These are phyloP conservation scores for Rhytidiadelphus loreus DNA, from an alignment of 225 moss, liverwort and hornwort species.

Conservation along the genomic window DNA sequence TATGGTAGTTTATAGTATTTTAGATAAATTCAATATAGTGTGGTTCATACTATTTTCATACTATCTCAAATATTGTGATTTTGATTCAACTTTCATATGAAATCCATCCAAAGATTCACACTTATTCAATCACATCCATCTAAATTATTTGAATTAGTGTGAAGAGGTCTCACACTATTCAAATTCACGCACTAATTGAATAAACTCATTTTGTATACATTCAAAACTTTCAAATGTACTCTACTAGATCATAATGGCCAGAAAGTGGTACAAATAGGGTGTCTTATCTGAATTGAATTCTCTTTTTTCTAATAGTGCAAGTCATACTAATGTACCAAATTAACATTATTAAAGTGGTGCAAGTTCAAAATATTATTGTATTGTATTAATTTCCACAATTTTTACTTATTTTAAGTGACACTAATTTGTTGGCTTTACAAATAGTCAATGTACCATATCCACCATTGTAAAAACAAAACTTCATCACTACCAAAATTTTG, in stretches of 20 bases:
- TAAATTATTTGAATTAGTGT: not conserved
- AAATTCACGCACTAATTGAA: not conserved
- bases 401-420: not conserved
- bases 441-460: not conserved
- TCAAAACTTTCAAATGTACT: not conserved
- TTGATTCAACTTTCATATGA: not conserved
- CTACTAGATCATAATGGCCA: not conserved
- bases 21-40: not conserved
- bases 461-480: not conserved
- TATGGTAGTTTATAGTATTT: not conserved
- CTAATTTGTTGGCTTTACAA: not conserved
- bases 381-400: not conserved
- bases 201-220: not conserved
- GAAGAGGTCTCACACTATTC: not conserved
- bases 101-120: not conserved
- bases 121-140: not conserved
- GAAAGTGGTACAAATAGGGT: not conserved
- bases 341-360: not conserved
- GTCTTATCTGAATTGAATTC: not conserved
- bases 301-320: not conserved
- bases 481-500: no score
- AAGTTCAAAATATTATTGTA: not conserved
- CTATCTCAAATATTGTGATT: not conserved
- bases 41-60: not conserved
- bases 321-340: not conserved